A percentile compares a stretch with the other conserved stretches of the same genome.
phyloP scores from a whole-genome alignment of 257 asterid species.

The Penstemon newberryi region DNA sequence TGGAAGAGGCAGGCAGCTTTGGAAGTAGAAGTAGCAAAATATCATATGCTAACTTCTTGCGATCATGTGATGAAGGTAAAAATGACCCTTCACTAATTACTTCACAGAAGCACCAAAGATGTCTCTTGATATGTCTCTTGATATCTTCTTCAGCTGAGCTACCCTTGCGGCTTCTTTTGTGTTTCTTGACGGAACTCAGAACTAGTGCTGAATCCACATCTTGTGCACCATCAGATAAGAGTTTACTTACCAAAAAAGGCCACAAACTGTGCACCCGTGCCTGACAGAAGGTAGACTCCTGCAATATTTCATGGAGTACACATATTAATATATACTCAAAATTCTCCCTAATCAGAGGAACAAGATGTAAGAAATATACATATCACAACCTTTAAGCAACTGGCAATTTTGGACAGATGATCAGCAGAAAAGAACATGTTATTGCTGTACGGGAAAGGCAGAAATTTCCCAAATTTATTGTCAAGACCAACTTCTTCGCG shows the following conservation, averaged over 20 bases:
- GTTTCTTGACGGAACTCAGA: conserved; percentile 61
- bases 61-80: conserved; percentile 86
- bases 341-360: conserved; percentile 12
- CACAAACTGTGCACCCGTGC: conserved; percentile 89
- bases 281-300: conserved; percentile 95
- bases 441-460: conserved; percentile 74
- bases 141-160: conserved; percentile 70
- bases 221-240: conserved; percentile 65
- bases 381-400: conserved; percentile 77
- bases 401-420: conserved; percentile 55
- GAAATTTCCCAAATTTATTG: conserved; percentile 57
- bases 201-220: conserved; percentile 54
- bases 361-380: conserved; percentile 17
- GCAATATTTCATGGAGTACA: conserved; percentile 30
- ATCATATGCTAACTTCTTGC: conserved; percentile 83
- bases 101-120: conserved; percentile 65
- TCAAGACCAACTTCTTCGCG: conserved; percentile 61
- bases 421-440: conserved; percentile 58
- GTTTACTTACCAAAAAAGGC: conserved; percentile 66
- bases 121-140: conserved; percentile 58
- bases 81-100: conserved; percentile 81
- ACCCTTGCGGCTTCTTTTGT: conserved; percentile 65
- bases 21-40: conserved; percentile 70
- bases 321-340: conserved; percentile 25
- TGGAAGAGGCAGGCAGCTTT: conserved; percentile 66